Evolutionary conservation across 2,329 filamentous ascomycete species (phyloP).

Genomic region (Cordyceps tenuipes): DNA sequence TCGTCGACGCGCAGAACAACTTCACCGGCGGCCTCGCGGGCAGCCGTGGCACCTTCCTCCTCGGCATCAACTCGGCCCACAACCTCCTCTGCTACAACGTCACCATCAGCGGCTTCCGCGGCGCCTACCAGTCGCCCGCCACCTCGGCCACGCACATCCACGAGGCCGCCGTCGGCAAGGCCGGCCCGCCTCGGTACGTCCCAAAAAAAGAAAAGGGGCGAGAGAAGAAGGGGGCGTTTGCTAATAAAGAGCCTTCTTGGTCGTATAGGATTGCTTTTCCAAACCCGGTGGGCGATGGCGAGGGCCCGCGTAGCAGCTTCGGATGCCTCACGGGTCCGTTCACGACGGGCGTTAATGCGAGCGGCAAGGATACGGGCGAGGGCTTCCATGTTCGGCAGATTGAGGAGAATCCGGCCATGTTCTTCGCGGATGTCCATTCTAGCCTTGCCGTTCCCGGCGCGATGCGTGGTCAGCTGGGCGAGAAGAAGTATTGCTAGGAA

Average conservation of each 20-base stretch:
- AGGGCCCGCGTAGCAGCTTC: slow-evolving; percentile 26
- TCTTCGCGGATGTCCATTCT: slow-evolving; percentile 48
- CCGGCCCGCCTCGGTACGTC: slow-evolving; percentile 39
- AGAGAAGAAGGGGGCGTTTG: no score
- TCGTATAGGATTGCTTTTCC: slow-evolving; percentile 42
- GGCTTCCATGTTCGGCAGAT: slow-evolving; percentile 43
- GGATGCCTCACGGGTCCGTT: slow-evolving; percentile 34
- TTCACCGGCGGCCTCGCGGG: slow-evolving; percentile 33
- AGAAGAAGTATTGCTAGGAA: slow-evolving; percentile 6
- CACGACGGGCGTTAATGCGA: slow-evolving; percentile 23
- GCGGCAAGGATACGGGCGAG: slow-evolving; percentile 25
- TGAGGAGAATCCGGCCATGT: slow-evolving; percentile 38
- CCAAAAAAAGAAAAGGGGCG: neutral
- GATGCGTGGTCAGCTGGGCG: slow-evolving; percentile 40
- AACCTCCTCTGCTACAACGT: slow-evolving; percentile 42
- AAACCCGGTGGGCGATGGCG: slow-evolving; percentile 33
- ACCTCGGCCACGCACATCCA: slow-evolving; percentile 48
- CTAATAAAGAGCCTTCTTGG: no score
- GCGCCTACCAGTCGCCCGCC: slow-evolving; percentile 42
- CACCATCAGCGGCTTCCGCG: slow-evolving; percentile 38
- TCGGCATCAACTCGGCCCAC: slow-evolving; percentile 41
- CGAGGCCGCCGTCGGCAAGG: slow-evolving; percentile 34
- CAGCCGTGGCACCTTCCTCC: slow-evolving; percentile 40
- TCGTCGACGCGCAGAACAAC: slow-evolving; percentile 33
- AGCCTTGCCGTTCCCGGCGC: slow-evolving; percentile 40